Evolutionary conservation across 2,329 filamentous ascomycete species (phyloP), one percentile per base, ranked within the genome.

Genomic region (Dactylellina cionopaga): DNA sequence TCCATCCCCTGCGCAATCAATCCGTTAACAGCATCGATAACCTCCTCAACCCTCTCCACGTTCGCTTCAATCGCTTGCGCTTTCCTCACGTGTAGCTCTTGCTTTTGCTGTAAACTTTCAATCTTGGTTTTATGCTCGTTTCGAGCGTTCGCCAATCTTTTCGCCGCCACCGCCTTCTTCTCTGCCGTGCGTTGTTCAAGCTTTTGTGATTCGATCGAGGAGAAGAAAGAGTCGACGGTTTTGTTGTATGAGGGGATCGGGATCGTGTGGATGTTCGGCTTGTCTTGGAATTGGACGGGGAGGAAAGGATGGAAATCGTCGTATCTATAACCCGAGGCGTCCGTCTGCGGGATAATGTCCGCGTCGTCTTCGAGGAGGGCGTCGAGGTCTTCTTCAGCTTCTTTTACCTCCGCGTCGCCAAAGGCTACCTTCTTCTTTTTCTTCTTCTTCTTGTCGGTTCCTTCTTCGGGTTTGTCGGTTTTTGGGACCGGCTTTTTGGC

Each of bases 191-290:
- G 86, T 0, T 92, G 96, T 79, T 96, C 90, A 0, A 98, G 84
- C 79, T 92, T 96, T 79, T 97, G 94, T 0, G 93, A 92, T 81
- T 99, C 95, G 24, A 98, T 87, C 0, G 94, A 98, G 0, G 95
- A 98, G 80, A 96, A 98, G 82, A 97, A 99, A 76, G 96, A 92
- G 78, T 99, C 95, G 0, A 96, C 92, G 0, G 92, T 95, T 78
- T 90, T 90, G 80, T 97, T 97, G 83, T 96, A 98, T 7, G 89
- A 90, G 5, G 92, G 86, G 75, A 93, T 92, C 59, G 91, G 87
- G 10, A 98, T 78, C 13, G 96, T 87, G 2, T 87, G 85, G 22
- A 89, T 86, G 0, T 84, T 82, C 0, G 87, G 82, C 63, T 92
- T 88, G 5, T 86, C 83, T 74, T 89, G 87, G 74, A 96, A 90